These are phyloP conservation scores for Endocalyx cinctus DNA, from an alignment of 2,329 filamentous ascomycete genomes.

Conservation along the genomic window DNA sequence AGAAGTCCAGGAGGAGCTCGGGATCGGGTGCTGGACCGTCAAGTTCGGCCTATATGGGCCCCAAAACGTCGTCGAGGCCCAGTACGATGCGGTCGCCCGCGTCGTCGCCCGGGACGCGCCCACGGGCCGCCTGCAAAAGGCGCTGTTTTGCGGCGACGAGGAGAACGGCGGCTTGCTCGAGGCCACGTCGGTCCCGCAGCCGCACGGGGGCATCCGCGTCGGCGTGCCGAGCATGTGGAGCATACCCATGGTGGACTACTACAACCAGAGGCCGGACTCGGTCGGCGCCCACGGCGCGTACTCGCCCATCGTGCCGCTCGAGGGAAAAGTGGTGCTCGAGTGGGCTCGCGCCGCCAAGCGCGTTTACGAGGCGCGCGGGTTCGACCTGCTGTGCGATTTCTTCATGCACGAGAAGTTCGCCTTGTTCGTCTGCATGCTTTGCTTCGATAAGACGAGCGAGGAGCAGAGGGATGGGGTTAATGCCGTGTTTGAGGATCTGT, in stretches of 20 bases:
- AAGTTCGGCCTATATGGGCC: constrained; percentile 41
- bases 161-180: constrained; percentile 34
- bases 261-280: constrained; percentile 23
- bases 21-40: constrained; percentile 39
- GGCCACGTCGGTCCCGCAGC: constrained; percentile 26
- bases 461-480: constrained; percentile 32
- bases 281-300: constrained; percentile 33
- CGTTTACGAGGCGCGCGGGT: constrained; percentile 36
- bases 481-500: constrained; percentile 28
- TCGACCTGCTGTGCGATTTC: constrained; percentile 43
- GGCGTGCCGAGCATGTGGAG: constrained; percentile 32
- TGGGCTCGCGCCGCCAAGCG: constrained; percentile 37
- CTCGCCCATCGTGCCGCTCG: constrained; percentile 31
- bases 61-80: constrained; percentile 36
- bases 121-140: constrained; percentile 31
- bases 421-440: constrained; percentile 44
- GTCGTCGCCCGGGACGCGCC: constrained; percentile 31
- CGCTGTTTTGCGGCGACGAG: constrained; percentile 33
- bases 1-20: constrained; percentile 37
- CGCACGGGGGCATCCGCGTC: constrained; percentile 31
- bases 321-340: constrained; percentile 33
- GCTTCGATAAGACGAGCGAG: constrained; percentile 39
- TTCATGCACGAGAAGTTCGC: constrained; percentile 44
- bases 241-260: constrained; percentile 32
- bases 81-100: constrained; percentile 35